These are phyloP conservation scores for Barnettozyma sucrosica DNA, from an alignment of 805 yeast species.

Conservation along the genomic window DNA sequence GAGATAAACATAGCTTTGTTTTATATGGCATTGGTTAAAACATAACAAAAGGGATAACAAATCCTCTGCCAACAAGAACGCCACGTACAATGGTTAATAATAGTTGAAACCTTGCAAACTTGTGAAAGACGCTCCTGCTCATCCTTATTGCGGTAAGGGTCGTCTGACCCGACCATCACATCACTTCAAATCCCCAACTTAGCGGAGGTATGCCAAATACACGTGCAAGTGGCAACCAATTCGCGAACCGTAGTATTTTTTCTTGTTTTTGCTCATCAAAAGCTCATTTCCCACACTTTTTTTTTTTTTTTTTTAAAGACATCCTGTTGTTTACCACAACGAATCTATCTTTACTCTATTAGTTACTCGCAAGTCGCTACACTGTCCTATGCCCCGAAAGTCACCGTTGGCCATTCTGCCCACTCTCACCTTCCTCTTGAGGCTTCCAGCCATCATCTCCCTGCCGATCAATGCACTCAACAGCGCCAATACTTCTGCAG, in stretches of 20 bases:
- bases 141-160: neutral
- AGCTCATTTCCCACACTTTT: neutral
- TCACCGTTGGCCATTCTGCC: slow-evolving; percentile 6
- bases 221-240: neutral
- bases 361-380: neutral
- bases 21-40: neutral
- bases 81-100: no score
- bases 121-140: no score
- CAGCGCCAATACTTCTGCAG: neutral
- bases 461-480: neutral
- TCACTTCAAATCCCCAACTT: neutral
- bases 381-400: slow-evolving; percentile 2
- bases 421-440: slow-evolving; percentile 1
- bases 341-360: neutral
- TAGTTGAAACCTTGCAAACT: no score
- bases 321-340: neutral
- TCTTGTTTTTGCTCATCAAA: neutral
- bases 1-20: neutral
- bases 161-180: neutral
- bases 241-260: neutral
- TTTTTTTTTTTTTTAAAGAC: neutral
- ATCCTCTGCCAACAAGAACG: no score
- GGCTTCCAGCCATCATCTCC: slow-evolving; percentile 5
- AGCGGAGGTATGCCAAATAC: neutral
- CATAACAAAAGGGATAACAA: no score